These are phyloP conservation scores for Sporisorium scitamineum DNA, from an alignment of 1,284 basidiomycete genomes.

Conservation along the genomic window DNA sequence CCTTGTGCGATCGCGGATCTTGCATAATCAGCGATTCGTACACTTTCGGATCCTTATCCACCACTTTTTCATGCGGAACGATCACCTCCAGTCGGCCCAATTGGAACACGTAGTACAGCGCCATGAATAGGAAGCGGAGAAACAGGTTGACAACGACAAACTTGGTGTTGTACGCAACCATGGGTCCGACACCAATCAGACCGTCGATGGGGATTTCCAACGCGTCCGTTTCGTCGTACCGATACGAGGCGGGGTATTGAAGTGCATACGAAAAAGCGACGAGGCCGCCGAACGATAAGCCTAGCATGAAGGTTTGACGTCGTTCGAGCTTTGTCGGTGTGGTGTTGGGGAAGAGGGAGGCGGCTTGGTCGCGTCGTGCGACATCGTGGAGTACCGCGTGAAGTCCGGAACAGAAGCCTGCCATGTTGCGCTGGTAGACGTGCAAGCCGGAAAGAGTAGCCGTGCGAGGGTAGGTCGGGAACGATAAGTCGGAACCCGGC, in stretches of 20 bases:
- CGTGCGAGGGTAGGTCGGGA: constrained; percentile 65
- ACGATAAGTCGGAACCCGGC: constrained; percentile 65
- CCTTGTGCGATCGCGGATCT: constrained; percentile 63
- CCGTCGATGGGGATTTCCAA: constrained; percentile 64
- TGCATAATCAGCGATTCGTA: constrained; percentile 64
- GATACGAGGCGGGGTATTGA: constrained; percentile 56
- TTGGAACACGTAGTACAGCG: constrained; percentile 23
- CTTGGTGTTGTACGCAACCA: constrained; percentile 54
- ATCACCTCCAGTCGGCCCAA: constrained; percentile 55
- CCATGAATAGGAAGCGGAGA: constrained; percentile 19
- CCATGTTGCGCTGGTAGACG: constrained; percentile 58
- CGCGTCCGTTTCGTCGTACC: constrained; percentile 47
- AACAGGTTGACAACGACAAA: constrained; percentile 36
- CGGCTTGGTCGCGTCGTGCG: constrained; percentile 51
- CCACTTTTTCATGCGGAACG: constrained; percentile 64
- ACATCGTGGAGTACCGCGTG: constrained; percentile 63
- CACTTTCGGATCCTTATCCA: constrained; percentile 67
- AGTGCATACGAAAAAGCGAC: constrained; percentile 62
- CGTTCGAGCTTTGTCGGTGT: constrained; percentile 50
- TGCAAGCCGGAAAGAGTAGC: constrained; percentile 65
- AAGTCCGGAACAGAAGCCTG: constrained; percentile 56
- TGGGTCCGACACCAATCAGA: constrained; percentile 62
- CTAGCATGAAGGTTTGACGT: constrained; percentile 63
- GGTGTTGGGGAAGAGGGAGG: constrained; percentile 22
- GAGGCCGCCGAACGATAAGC: constrained; percentile 65